These are phyloP conservation scores for Pseudogymnoascus sp. DNA, from an alignment of 2,329 filamentous ascomycete species.

Conservation along the genomic window DNA sequence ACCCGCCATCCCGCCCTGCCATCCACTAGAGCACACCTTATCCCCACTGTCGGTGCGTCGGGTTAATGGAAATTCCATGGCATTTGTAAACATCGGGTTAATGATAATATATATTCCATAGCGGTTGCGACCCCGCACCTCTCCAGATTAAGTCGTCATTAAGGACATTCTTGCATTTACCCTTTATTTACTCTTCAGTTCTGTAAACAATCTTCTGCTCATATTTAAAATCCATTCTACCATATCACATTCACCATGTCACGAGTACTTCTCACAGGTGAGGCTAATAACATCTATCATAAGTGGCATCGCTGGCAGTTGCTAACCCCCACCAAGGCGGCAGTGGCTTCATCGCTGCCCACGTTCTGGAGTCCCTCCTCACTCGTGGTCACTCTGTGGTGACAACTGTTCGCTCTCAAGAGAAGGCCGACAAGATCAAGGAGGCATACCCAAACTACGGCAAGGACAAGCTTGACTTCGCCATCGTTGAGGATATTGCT, in stretches of 20 bases:
- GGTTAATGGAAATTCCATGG: background rate
- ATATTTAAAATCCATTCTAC: background rate
- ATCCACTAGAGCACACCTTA: background rate
- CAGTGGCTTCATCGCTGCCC: slow-evolving; percentile 46
- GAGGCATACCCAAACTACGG: slow-evolving; percentile 35
- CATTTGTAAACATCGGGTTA: background rate
- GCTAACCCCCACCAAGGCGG: slow-evolving; percentile 32
- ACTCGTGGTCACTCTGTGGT: slow-evolving; percentile 31
- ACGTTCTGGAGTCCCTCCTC: slow-evolving; percentile 41
- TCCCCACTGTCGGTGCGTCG: background rate
- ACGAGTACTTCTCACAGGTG: slow-evolving; percentile 12
- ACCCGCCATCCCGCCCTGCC: background rate
- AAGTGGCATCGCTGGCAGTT: background rate
- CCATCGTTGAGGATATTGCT: slow-evolving; percentile 65
- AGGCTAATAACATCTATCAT: background rate
- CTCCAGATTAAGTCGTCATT: background rate
- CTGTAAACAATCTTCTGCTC: background rate
- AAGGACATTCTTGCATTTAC: background rate
- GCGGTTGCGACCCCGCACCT: background rate
- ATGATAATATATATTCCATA: background rate
- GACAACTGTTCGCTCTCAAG: slow-evolving; percentile 39
- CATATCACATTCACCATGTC: slow-evolving; percentile 9
- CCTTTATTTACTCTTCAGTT: background rate
- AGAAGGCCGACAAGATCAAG: slow-evolving; percentile 38
- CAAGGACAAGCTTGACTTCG: slow-evolving; percentile 51